phyloP scores from a whole-genome alignment of 345 rosid genomes.

The Arabidopsis thaliana region DNA sequence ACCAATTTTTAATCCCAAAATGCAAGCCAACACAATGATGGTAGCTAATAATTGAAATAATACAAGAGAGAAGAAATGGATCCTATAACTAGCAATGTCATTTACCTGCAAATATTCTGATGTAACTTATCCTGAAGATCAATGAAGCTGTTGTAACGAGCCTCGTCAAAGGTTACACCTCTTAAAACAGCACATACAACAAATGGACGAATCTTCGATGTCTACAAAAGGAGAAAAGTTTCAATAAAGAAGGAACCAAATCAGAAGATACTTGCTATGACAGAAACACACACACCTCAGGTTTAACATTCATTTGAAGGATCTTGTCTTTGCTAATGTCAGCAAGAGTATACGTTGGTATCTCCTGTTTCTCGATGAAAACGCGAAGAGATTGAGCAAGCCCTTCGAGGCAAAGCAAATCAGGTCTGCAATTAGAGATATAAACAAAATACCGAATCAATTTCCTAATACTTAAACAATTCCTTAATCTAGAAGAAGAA shows the following conservation, averaged over 20 bases:
- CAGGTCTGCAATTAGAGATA: constrained; percentile 59
- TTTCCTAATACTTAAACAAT: not conserved
- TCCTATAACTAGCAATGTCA: constrained; percentile 1
- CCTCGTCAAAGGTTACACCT: constrained; percentile 80
- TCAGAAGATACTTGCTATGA: not conserved
- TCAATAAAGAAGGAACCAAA: constrained; percentile 6
- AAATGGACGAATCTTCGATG: constrained; percentile 67
- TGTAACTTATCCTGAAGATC: constrained; percentile 98
- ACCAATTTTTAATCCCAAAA: not conserved
- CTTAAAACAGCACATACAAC: constrained; percentile 92
- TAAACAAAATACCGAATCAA: not conserved
- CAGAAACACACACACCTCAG: constrained; percentile 57
- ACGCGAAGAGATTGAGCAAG: constrained; percentile 92
- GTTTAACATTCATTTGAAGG: constrained; percentile 72
- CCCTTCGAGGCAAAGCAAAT: constrained; percentile 96
- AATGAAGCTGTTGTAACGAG: constrained; percentile 89
- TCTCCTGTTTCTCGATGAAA: constrained; percentile 67
- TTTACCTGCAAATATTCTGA: constrained; percentile 91
- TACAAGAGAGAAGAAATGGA: not conserved
- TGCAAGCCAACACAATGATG: constrained; percentile 1
- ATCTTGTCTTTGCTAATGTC: constrained; percentile 54
- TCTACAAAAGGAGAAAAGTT: constrained; percentile 50
- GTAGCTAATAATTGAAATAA: not conserved
- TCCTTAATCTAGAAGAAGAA: too few species aligned
- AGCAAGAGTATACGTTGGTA: constrained; percentile 59